Evolutionary conservation across 306 rosid species (phyloP).

Genomic region (Castanospermum australe): DNA sequence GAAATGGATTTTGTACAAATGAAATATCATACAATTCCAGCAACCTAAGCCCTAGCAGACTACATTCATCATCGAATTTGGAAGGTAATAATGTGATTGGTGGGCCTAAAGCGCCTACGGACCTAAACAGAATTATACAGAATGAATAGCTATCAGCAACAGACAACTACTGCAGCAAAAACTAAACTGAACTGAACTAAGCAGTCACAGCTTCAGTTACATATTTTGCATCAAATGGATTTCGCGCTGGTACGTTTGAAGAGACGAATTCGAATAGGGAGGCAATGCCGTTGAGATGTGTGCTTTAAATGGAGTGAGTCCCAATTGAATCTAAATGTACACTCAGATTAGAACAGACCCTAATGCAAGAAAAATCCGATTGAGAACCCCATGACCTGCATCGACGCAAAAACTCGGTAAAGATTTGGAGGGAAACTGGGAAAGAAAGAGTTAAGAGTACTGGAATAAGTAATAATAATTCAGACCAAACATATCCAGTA

Average conservation of each 20-base stretch:
- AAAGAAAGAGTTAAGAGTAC: too few species aligned
- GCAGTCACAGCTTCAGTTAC: slow-evolving; percentile 27
- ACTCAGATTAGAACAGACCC: slow-evolving; percentile 15
- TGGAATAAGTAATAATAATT: too few species aligned
- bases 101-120: slow-evolving; percentile 16
- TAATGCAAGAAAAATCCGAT: background rate
- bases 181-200: slow-evolving; percentile 41
- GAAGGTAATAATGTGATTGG: slow-evolving; percentile 10
- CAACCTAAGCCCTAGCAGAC: slow-evolving; percentile 30
- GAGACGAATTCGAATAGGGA: background rate
- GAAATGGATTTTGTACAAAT: slow-evolving; percentile 28
- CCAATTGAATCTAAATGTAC: background rate
- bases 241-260: background rate
- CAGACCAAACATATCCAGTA: too few species aligned
- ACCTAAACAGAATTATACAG: slow-evolving; percentile 40
- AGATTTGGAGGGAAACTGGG: background rate
- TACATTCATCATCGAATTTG: slow-evolving; percentile 18
- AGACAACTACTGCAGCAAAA: slow-evolving; percentile 11
- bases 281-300: background rate
- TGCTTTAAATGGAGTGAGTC: background rate
- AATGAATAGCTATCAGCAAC: slow-evolving; percentile 37
- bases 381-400: slow-evolving; percentile 38
- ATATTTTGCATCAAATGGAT: slow-evolving; percentile 35
- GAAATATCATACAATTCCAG: slow-evolving; percentile 27
- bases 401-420: slow-evolving; percentile 19